Evolutionary conservation across 1,139 yeast genomes (phyloP).

Genomic region (Hyphopichia pseudoburtonii): DNA sequence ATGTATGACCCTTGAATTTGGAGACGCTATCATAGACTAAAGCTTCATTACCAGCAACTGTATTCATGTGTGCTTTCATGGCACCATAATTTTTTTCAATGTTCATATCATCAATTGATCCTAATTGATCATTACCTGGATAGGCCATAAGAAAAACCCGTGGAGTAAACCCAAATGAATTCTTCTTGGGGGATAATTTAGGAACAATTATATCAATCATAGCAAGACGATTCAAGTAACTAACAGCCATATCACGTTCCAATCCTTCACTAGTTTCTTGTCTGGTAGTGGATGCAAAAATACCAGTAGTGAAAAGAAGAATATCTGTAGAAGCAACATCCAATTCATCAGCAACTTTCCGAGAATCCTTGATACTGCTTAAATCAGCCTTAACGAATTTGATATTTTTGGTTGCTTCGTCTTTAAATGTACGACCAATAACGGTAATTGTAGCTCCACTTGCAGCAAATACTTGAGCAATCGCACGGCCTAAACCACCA

Average conservation of each 20-base stretch:
- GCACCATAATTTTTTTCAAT: slow-evolving; percentile 24
- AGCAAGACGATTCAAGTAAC: slow-evolving; percentile 29
- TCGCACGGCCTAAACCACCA: slow-evolving; percentile 35
- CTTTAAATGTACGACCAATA: slow-evolving; percentile 33
- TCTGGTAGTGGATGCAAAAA: slow-evolving; percentile 24
- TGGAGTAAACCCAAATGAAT: slow-evolving; percentile 15
- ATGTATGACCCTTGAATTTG: slow-evolving; percentile 14
- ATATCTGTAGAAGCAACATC: slow-evolving; percentile 19
- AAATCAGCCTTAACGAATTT: slow-evolving; percentile 30
- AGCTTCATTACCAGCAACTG: slow-evolving; percentile 39
- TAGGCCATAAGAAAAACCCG: slow-evolving; percentile 34
- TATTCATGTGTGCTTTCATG: slow-evolving; percentile 27
- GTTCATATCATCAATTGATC: slow-evolving; percentile 28
- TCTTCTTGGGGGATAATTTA: slow-evolving; percentile 9
- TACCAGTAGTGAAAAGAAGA: slow-evolving; percentile 34
- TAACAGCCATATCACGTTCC: slow-evolving; percentile 35
- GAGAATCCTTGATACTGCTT: slow-evolving; percentile 20
- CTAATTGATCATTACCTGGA: slow-evolving; percentile 30
- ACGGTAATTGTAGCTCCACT: slow-evolving; percentile 31
- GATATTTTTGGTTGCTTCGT: slow-evolving; percentile 18
- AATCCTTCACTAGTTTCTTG: slow-evolving; percentile 32
- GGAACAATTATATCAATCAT: slow-evolving; percentile 21
- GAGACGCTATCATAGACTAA: slow-evolving; percentile 21
- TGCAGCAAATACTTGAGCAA: slow-evolving; percentile 17
- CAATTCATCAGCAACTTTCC: slow-evolving; percentile 19